Evolutionary conservation across 805 yeast genomes (phyloP).

Genomic region (Danielozyma ontarioensis): DNA sequence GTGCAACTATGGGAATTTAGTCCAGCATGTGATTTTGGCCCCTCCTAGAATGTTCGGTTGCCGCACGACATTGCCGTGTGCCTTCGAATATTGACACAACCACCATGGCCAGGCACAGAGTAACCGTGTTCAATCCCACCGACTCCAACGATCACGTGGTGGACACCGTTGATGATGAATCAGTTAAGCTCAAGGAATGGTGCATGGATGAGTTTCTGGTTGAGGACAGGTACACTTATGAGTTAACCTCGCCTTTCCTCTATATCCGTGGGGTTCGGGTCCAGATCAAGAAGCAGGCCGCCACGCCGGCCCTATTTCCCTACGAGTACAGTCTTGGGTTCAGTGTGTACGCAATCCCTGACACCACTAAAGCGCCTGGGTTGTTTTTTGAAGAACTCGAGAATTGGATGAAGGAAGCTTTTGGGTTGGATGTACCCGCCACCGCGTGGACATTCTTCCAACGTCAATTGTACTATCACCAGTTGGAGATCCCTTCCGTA

Average conservation of each 20-base stretch:
- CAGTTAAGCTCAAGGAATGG: neutral
- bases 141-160: constrained; percentile 20
- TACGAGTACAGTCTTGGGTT: too few relatives aligned
- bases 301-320: too few relatives aligned
- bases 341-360: constrained; percentile 27
- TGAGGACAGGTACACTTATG: constrained; percentile 13
- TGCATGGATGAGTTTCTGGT: too few relatives aligned
- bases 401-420: constrained; percentile 7
- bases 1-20: too few relatives aligned
- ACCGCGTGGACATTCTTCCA: constrained; percentile 9
- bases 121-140: constrained; percentile 25
- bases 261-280: too few relatives aligned
- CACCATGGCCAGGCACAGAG: constrained; percentile 23
- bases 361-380: constrained; percentile 3
- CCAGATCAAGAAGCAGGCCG: too few relatives aligned
- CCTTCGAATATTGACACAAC: too few relatives aligned
- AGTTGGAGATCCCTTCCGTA: neutral
- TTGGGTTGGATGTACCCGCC: constrained; percentile 20
- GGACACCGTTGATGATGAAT: neutral
- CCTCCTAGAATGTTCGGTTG: too few relatives aligned
- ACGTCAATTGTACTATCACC: constrained; percentile 1
- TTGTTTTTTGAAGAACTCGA: constrained; percentile 20
- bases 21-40: neutral
- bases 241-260: too few relatives aligned
- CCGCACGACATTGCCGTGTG: neutral